phyloP scores from a whole-genome alignment of 805 yeast species.

The Monosporozyma servazzii region DNA sequence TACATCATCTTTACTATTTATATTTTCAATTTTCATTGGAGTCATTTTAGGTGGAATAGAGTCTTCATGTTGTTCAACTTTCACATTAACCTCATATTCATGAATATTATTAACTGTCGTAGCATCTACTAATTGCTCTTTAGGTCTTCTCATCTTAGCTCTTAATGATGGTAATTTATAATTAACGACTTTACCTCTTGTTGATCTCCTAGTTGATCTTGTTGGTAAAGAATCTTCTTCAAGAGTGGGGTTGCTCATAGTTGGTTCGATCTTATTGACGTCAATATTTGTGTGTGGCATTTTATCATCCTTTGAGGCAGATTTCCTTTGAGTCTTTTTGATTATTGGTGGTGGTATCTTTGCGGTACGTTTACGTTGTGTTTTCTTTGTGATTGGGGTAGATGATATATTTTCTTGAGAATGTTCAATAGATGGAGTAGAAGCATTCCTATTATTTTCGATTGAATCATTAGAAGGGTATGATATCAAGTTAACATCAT shows the following conservation, averaged over 20 bases:
- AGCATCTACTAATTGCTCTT: slow-evolving; percentile 53
- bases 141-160: slow-evolving; percentile 59
- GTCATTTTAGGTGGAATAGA: neutral
- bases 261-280: slow-evolving; percentile 10
- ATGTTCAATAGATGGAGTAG: neutral
- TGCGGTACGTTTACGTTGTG: slow-evolving; percentile 20
- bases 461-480: neutral
- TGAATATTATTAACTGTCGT: slow-evolving; percentile 34
- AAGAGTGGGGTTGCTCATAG: slow-evolving; percentile 9
- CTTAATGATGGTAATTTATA: slow-evolving; percentile 62
- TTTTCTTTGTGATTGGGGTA: slow-evolving; percentile 16
- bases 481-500: slow-evolving; percentile 18
- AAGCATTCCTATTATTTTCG: neutral
- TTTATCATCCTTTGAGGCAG: slow-evolving; percentile 29
- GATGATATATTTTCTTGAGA: neutral
- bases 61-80: neutral
- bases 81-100: slow-evolving; percentile 23
- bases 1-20: neutral
- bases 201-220: slow-evolving; percentile 31
- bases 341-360: slow-evolving; percentile 24
- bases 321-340: slow-evolving; percentile 17
- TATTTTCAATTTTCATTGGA: neutral
- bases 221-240: slow-evolving; percentile 8
- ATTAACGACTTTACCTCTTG: slow-evolving; percentile 50
- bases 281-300: slow-evolving; percentile 26